Evolutionary conservation across 73 alveolate genomes (phyloP).

Genomic region (Paramecium sonneborni): DNA sequence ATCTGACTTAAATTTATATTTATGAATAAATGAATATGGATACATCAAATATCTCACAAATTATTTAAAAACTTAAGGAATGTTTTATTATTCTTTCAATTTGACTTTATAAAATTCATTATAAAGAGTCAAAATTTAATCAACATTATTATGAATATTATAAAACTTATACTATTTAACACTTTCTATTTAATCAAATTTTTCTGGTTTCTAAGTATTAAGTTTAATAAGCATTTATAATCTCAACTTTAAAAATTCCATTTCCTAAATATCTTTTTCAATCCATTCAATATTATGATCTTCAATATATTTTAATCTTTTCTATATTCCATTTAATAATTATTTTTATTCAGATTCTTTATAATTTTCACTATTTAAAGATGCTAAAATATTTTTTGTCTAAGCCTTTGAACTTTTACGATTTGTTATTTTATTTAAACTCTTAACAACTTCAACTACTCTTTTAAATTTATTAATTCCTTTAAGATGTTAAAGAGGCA

Average conservation of each 20-base stretch:
- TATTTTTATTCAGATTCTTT: neutral
- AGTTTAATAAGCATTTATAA: neutral
- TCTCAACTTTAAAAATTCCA: conserved; percentile 4
- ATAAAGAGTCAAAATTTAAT: neutral
- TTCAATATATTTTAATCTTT: neutral
- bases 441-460: neutral
- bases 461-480: conserved; percentile 13
- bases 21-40: conserved; percentile 23
- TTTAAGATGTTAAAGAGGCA: neutral
- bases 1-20: conserved; percentile 25
- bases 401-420: neutral
- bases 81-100: neutral
- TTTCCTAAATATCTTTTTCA: neutral
- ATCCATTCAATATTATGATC: neutral
- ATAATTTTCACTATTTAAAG: neutral
- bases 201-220: neutral
- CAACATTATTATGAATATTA: neutral
- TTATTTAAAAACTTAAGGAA: neutral
- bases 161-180: neutral
- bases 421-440: neutral
- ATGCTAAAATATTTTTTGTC: neutral
- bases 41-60: neutral
- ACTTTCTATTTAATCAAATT: neutral
- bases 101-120: neutral
- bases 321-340: neutral